Percentiles rank a stretch among this genome's conserved stretches.
Conservation (phyloP, 2,329 filamentous ascomycete genomes). For the Pseudomassariella vexata region DNA sequence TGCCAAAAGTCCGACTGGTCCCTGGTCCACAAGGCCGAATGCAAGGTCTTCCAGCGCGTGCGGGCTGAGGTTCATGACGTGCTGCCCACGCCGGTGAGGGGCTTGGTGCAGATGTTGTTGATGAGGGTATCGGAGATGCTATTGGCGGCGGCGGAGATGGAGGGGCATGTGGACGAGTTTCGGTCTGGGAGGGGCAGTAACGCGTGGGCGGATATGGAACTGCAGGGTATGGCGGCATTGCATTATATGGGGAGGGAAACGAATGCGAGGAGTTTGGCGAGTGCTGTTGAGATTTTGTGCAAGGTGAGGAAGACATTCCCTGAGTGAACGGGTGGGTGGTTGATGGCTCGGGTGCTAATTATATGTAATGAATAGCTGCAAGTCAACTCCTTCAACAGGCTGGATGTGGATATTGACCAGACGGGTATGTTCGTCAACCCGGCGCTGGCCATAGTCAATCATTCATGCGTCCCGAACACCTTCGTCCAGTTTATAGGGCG, state of each 20-base stretch:
- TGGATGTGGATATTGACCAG: conserved; percentile 45
- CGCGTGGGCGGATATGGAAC: conserved; percentile 39
- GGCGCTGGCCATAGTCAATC: conserved; percentile 53
- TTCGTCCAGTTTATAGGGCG: conserved; percentile 50
- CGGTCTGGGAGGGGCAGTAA: conserved; percentile 1
- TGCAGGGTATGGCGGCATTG: conserved; percentile 45
- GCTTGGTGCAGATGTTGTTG: conserved; percentile 45
- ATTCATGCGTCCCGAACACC: conserved; percentile 57
- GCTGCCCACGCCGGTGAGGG: conserved; percentile 51
- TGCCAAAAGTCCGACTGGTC: conserved; percentile 54
- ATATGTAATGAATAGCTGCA: conserved; percentile 46
- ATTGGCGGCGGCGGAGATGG: conserved; percentile 31
- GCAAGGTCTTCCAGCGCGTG: conserved; percentile 36
- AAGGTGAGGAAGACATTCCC: too few relatives aligned
- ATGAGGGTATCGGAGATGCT: conserved; percentile 24
- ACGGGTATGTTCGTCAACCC: conserved; percentile 52
- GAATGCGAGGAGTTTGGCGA: conserved; percentile 27
- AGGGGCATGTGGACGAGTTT: conserved; percentile 39
- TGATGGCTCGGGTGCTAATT: conserved; percentile 8
- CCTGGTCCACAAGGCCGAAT: conserved; percentile 48
- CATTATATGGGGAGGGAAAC: conserved; percentile 36
- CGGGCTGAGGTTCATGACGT: conserved; percentile 25
- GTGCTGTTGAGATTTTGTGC: conserved; percentile 44
- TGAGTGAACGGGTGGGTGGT: too few relatives aligned
- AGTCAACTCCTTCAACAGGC: conserved; percentile 56